These are phyloP conservation scores for Zygosaccharomyces pseudobailii DNA, from an alignment of 1,139 yeast genomes.

Conservation along the genomic window DNA sequence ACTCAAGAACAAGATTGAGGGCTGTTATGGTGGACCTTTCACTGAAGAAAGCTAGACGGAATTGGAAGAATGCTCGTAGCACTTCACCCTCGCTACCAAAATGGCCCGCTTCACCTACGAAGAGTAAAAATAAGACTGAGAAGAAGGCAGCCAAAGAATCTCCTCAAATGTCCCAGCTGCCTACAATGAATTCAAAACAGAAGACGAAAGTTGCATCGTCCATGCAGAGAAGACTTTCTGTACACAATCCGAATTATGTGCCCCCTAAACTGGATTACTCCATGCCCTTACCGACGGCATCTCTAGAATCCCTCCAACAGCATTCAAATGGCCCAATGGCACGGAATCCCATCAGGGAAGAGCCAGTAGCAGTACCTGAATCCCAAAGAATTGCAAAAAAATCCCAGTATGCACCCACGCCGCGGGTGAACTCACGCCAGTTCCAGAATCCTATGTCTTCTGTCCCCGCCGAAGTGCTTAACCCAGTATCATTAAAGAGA, in stretches of 20 bases:
- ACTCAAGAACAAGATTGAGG: not conserved
- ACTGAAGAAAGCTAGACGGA: constrained; percentile 30
- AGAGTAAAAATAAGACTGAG: constrained; percentile 14
- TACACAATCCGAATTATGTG: constrained; percentile 33
- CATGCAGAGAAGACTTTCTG: constrained; percentile 39
- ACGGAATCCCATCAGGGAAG: not conserved
- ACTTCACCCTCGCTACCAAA: constrained; percentile 17
- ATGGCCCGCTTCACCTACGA: constrained; percentile 12
- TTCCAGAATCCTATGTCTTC: not conserved
- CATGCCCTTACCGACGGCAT: constrained; percentile 27
- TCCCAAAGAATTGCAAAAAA: not conserved
- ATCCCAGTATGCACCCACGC: not conserved
- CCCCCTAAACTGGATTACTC: constrained; percentile 30
- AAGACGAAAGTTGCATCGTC: constrained; percentile 39
- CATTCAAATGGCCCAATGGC: not conserved
- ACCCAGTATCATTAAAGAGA: constrained; percentile 21
- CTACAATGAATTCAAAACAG: constrained; percentile 35
- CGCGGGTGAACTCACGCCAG: not conserved
- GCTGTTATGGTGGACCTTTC: constrained; percentile 34
- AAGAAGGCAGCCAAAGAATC: constrained; percentile 26
- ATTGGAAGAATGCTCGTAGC: constrained; percentile 25
- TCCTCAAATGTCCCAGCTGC: constrained; percentile 26
- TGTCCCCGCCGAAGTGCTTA: constrained; percentile 15
- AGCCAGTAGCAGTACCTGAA: not conserved
- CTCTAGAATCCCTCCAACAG: not conserved